phyloP scores from a whole-genome alignment of 352 stramenopile species.

The Phytophthora pini region DNA sequence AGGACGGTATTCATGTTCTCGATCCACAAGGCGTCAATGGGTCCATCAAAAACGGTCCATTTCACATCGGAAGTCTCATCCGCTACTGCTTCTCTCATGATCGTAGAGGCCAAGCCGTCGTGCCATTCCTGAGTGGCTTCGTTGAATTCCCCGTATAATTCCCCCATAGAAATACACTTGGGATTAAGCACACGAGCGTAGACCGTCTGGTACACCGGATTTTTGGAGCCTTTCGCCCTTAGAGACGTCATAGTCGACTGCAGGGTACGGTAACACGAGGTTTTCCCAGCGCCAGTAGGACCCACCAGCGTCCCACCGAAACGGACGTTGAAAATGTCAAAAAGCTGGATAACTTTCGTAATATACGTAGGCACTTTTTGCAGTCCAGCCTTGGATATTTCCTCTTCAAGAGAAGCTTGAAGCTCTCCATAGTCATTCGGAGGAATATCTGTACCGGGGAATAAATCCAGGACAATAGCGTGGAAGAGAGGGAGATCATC shows the following conservation, averaged over 20 bases:
- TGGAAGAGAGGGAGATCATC: constrained; percentile 93
- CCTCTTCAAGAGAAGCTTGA: constrained; percentile 60
- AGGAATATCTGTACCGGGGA: constrained; percentile 85
- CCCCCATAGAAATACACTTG: constrained; percentile 87
- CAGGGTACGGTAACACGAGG: constrained; percentile 89
- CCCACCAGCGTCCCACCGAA: constrained; percentile 92
- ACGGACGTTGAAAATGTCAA: constrained; percentile 95
- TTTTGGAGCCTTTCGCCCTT: constrained; percentile 58
- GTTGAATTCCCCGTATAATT: constrained; percentile 89
- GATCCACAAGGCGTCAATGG: constrained; percentile 96
- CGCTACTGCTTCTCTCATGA: constrained; percentile 78
- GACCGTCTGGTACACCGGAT: constrained; percentile 86
- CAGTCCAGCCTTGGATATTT: constrained; percentile 67
- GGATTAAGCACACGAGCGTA: constrained; percentile 78
- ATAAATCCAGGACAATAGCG: constrained; percentile 92
- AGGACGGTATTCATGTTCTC: constrained; percentile 97
- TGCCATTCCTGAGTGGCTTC: constrained; percentile 92
- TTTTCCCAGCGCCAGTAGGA: constrained; percentile 86
- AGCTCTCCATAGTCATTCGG: constrained; percentile 90
- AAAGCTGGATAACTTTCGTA: constrained; percentile 94
- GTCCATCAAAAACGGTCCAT: constrained; percentile 95
- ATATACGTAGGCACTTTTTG: constrained; percentile 85
- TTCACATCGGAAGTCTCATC: constrained; percentile 72
- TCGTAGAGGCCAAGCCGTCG: constrained; percentile 80
- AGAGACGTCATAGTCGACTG: constrained; percentile 89